Base-by-base conservation (phyloP, 2,329 filamentous ascomycete genomes). In the Colletotrichum nymphaeae region DNA sequence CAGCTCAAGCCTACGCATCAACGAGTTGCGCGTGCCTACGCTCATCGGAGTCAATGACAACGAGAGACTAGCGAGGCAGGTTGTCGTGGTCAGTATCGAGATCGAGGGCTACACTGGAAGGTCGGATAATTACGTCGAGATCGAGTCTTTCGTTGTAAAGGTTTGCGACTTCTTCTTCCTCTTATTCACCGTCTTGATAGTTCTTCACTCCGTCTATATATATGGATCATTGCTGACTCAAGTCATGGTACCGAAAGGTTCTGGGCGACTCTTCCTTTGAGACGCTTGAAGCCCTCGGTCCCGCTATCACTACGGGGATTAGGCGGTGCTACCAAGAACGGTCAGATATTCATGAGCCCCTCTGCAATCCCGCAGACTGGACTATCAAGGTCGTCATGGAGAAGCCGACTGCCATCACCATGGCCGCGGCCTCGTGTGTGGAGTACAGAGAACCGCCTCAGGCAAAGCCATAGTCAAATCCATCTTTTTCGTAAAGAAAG, bases 21-120 rank as follows among this genome's bases (percentile, higher is more conserved):
- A 87, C 59, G 86, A 88, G 24, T 80, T 95, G 63, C 87, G 86
- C 49, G 86, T 94, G 11, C 92, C 93, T 30, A 91, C 90, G 37
- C 80, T 95, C 63, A 89, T 95, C 59, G 93, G 93, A 1, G 89
- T 95, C 32, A 95, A 95, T 77, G 81, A 84, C 26, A 93, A 95
- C 77, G 93, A 95, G 86, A 85, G 93, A 74, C 75, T 83, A 46
- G 88, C 86, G 4, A 93, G 90, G 81, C 93, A 95, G 82, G 87
- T 92, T 64, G 87, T 94, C 1, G 82, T 93, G 19, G 87, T 89
- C 11, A 92, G 89, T 69, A 80, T 94, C 12, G 88, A 90, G 80
- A 83, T 94, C 63, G 91, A 94, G 68, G 82, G 83, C 63, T 85
- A 88, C 58, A 35, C 37, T 1, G 80, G 79, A 11, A 75, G 76